phyloP scores from a whole-genome alignment of 75 land plant species.

The Sequoia sempervirens region DNA sequence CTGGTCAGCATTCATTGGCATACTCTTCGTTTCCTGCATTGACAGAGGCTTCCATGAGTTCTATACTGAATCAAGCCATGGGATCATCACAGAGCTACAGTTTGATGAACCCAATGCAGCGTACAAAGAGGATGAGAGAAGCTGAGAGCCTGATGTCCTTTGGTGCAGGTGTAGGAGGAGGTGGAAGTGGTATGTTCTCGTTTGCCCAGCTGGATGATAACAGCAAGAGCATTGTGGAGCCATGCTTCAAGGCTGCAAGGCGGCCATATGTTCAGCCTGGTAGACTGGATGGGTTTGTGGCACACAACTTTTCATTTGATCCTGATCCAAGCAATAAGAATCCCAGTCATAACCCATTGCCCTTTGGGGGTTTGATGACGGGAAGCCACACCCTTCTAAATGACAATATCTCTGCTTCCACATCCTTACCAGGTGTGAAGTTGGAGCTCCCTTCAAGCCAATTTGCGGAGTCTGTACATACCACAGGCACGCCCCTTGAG shows the following conservation, averaged over 20 bases:
- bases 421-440: constrained; percentile 52
- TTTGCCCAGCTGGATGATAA: not conserved
- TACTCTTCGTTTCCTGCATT: constrained; percentile 6
- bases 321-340: constrained; percentile 20
- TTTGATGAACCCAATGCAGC: constrained; percentile 13
- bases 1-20: constrained; percentile 6
- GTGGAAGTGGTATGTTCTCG: not conserved
- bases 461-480: constrained; percentile 60
- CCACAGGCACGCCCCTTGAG: constrained; percentile 10
- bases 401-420: constrained; percentile 62
- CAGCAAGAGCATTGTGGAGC: not conserved
- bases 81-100: not conserved
- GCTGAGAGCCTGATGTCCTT: constrained; percentile 1
- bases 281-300: constrained; percentile 8
- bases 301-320: constrained; percentile 20
- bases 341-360: constrained; percentile 1
- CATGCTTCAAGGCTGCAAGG: constrained; percentile 4
- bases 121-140: constrained; percentile 1
- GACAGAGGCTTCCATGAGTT: constrained; percentile 7
- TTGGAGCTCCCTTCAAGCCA: constrained; percentile 99
- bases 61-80: constrained; percentile 4
- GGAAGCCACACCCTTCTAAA: constrained; percentile 47
- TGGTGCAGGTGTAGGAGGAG: not conserved
- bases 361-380: constrained; percentile 19
- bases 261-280: not conserved